Evolutionary conservation across 2,329 filamentous ascomycete species (phyloP), one percentile per base, ranked within the genome.

Genomic region (Pseudogymnoascus sp.): DNA sequence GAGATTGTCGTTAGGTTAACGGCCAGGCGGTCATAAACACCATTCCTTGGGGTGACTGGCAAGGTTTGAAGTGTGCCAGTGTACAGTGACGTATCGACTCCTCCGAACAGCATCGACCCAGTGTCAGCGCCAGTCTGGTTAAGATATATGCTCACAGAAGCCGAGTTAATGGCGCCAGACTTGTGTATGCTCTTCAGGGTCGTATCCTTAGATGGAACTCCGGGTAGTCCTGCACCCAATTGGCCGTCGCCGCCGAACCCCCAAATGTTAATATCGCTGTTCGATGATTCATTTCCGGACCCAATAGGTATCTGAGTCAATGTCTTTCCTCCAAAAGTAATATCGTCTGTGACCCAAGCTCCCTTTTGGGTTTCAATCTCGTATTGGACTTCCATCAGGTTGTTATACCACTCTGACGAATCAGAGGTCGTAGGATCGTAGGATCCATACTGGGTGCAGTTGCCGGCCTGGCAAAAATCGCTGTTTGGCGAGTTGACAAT

Each of bases 251-350:
- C 94, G 65, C 80, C 73, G 0, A 81, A 72, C 72, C 96, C 96
- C 7, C 92, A 92, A 63, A 97, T 88, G 18, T 93, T 93, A 20
- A 97, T 74, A 41, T 97, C 90, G 37, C 90, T 90, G 72, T 95
- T 83, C 61, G 74, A 64, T 6, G 82, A 81, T 8, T 70, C 70
- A 70, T 91, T 90, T 39, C 88, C 89, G 63, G 92, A 78, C 63
- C 88, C 89, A 67, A 92, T 90, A 68, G 91, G 87, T 60, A 91
- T 75, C 61, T 76, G 73, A 2, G 77, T 65, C 30, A 92, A 67
- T 1, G 74, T 79, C 33, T 79, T 72, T 20, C 76, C 76, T 12
- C 82, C 85, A 60, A 92, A 77, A 3, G 74, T 76, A 62, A 96
- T 75, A 0, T 80, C 87, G 70, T 97, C 92, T 4, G 82, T 86